phyloP scores from a whole-genome alignment of 805 yeast genomes.

The Clavispora vitiphila region DNA sequence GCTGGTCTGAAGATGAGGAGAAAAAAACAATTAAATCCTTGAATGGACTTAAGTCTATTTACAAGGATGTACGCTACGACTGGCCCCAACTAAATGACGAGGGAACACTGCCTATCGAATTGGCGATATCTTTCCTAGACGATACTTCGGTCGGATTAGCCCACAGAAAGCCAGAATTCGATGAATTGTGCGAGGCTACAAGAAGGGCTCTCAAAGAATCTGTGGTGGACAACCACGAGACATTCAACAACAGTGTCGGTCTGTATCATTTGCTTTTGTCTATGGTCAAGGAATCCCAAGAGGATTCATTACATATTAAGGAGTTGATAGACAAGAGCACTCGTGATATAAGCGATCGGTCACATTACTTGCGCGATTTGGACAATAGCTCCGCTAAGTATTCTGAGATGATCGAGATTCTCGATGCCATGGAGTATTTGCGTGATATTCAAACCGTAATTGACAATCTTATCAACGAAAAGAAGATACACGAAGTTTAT shows the following conservation, averaged over 20 bases:
- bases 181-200: slow-evolving; percentile 52
- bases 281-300: slow-evolving; percentile 62
- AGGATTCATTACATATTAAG: slow-evolving; percentile 45
- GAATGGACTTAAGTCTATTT: slow-evolving; percentile 30
- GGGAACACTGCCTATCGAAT: slow-evolving; percentile 72
- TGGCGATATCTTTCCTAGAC: slow-evolving; percentile 79
- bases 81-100: slow-evolving; percentile 42
- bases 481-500: slow-evolving; percentile 64
- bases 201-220: slow-evolving; percentile 57
- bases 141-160: slow-evolving; percentile 90
- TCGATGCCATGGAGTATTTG: slow-evolving; percentile 62
- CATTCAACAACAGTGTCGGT: slow-evolving; percentile 81
- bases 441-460: slow-evolving; percentile 55
- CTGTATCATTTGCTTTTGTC: slow-evolving; percentile 70
- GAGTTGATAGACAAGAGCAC: slow-evolving; percentile 45
- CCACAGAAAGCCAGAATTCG: slow-evolving; percentile 62
- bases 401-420: slow-evolving; percentile 62
- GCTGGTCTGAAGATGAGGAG: slow-evolving; percentile 15
- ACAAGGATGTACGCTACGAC: slow-evolving; percentile 35
- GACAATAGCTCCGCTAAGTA: slow-evolving; percentile 59
- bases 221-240: slow-evolving; percentile 77
- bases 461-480: slow-evolving; percentile 65
- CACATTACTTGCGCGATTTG: slow-evolving; percentile 57
- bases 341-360: slow-evolving; percentile 46
- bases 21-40: slow-evolving; percentile 16